Evolutionary conservation across 2,329 filamentous ascomycete species (phyloP).

Genomic region (Fusarium guadeloupense): DNA sequence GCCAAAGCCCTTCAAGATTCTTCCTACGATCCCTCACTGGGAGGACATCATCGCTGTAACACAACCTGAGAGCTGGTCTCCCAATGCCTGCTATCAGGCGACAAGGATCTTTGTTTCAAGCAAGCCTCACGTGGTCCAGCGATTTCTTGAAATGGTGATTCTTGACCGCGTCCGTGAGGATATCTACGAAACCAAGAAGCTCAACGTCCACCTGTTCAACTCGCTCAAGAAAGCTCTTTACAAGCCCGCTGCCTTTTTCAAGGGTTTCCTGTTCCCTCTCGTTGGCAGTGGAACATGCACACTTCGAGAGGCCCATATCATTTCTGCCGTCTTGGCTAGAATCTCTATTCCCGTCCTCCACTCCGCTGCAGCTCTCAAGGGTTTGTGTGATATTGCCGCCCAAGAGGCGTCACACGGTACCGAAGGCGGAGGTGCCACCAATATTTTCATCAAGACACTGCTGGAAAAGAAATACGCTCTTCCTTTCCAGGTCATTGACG

Average conservation of each 20-base stretch:
- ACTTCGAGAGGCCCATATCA: constrained; percentile 88
- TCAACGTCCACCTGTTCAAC: constrained; percentile 96
- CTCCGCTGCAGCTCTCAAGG: constrained; percentile 89
- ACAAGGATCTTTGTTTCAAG: constrained; percentile 92
- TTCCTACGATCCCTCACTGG: constrained; percentile 91
- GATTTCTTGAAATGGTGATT: constrained; percentile 87
- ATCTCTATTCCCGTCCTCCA: constrained; percentile 91
- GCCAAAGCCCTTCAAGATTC: constrained; percentile 96
- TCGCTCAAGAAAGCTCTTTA: constrained; percentile 90
- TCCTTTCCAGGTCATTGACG: constrained; percentile 93
- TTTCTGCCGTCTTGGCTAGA: constrained; percentile 84
- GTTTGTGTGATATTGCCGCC: constrained; percentile 92
- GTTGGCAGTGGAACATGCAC: constrained; percentile 88
- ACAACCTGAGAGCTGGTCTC: constrained; percentile 77
- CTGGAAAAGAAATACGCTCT: constrained; percentile 97
- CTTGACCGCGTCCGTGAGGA: constrained; percentile 92
- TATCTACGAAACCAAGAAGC: constrained; percentile 91
- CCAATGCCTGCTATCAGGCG: constrained; percentile 84
- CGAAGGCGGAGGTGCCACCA: constrained; percentile 90
- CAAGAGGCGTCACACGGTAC: constrained; percentile 85
- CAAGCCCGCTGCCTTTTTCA: constrained; percentile 96
- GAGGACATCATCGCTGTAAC: constrained; percentile 87
- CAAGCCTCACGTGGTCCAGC: constrained; percentile 80
- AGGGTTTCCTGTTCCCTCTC: constrained; percentile 92
- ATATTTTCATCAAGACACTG: constrained; percentile 92